A percentile compares a stretch with the other conserved stretches of the same genome.
Evolutionary conservation across 352 stramenopile genomes (phyloP).

Genomic region (Pythium brassicae): DNA sequence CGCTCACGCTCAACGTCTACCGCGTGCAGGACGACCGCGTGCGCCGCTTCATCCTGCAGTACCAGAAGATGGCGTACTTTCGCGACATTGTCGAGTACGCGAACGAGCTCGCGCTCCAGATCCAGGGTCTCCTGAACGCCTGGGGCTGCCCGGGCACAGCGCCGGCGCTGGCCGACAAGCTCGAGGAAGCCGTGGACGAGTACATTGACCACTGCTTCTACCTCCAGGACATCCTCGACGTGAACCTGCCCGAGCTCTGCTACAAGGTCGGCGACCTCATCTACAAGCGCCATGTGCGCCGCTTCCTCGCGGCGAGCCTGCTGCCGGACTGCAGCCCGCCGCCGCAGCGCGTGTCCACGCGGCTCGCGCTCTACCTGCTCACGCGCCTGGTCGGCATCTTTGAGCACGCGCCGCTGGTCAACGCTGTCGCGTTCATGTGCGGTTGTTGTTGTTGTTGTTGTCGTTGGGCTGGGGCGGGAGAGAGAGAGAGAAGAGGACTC

Average conservation of each 20-base stretch:
- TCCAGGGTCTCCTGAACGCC: constrained; percentile 71
- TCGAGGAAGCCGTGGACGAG: constrained; percentile 74
- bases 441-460: constrained; percentile 2
- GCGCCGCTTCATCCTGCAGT: constrained; percentile 65
- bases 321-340: constrained; percentile 72
- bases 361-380: constrained; percentile 73
- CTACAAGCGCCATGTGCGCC: constrained; percentile 64
- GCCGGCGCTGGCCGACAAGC: constrained; percentile 48
- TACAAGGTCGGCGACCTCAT: constrained; percentile 76
- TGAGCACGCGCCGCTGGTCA: constrained; percentile 78
- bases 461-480: too few species aligned
- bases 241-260: constrained; percentile 78
- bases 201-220: constrained; percentile 87
- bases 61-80: constrained; percentile 78
- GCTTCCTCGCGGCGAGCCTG: constrained; percentile 64
- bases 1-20: constrained; percentile 82
- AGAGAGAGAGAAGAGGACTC: too few species aligned
- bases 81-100: constrained; percentile 71
- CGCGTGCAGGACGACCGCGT: constrained; percentile 74
- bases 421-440: constrained; percentile 75
- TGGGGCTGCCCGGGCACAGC: constrained; percentile 30
- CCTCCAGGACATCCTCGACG: constrained; percentile 78
- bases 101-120: constrained; percentile 69
- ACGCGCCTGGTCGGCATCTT: constrained; percentile 69
- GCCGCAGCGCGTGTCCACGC: constrained; percentile 68